Percentiles rank a stretch among this genome's conserved stretches.
Evolutionary conservation across 169 alveolate species (phyloP).

Genomic region (Plasmodium inui): DNA sequence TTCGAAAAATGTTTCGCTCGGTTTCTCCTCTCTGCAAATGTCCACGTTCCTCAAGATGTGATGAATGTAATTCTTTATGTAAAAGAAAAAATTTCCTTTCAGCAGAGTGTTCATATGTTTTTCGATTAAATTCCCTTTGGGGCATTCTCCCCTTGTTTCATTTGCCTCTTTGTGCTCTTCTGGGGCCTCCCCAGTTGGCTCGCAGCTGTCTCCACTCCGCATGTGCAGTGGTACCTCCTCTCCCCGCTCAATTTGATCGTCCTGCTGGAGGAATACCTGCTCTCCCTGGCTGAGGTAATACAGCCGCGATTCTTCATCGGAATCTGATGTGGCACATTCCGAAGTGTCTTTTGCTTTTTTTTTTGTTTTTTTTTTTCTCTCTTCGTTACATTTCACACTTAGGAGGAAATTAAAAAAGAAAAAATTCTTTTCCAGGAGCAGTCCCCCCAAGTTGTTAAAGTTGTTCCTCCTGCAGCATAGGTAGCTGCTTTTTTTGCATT

Average conservation of each 20-base stretch:
- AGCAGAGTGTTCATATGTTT: slow-evolving; percentile 3
- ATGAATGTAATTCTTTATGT: slow-evolving; percentile 47
- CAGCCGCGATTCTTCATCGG: neutral
- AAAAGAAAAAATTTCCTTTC: slow-evolving; percentile 36
- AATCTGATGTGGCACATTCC: neutral
- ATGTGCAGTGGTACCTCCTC: neutral
- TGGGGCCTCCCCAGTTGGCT: neutral
- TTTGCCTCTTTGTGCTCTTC: neutral
- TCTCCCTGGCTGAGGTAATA: slow-evolving; percentile 11
- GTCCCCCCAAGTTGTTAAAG: slow-evolving; percentile 38
- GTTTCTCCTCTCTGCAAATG: slow-evolving; percentile 52
- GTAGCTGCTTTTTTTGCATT: slow-evolving; percentile 8
- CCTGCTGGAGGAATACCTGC: neutral
- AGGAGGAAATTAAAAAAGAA: slow-evolving; percentile 32
- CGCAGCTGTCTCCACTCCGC: neutral
- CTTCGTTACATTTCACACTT: slow-evolving; percentile 56
- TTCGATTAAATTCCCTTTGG: neutral
- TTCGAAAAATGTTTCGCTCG: slow-evolving; percentile 58
- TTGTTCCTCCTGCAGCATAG: slow-evolving; percentile 28
- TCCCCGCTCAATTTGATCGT: neutral
- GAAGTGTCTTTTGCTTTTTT: neutral
- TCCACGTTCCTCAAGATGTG: slow-evolving; percentile 48
- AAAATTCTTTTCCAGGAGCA: slow-evolving; percentile 42
- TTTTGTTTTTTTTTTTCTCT: slow-evolving; percentile 9
- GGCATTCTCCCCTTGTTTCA: neutral